Conservation (phyloP, 306 rosid species). For the Ormosia semicastrata region DNA sequence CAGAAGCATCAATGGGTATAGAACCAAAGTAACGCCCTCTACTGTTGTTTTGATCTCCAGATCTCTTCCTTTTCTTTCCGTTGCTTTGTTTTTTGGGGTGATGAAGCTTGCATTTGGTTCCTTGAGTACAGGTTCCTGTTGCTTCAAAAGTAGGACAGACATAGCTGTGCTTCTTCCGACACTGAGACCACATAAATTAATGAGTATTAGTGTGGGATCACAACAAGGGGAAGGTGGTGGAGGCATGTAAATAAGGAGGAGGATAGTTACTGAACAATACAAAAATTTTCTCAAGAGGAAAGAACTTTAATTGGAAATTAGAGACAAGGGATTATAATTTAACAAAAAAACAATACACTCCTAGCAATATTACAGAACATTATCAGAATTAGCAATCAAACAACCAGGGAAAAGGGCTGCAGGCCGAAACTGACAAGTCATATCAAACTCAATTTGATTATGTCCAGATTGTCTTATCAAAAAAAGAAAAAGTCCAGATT, state of each 20-base stretch:
- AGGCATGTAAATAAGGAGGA: background rate
- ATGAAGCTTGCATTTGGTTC: constrained; percentile 82
- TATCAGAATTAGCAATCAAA: background rate
- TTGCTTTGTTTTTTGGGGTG: constrained; percentile 65
- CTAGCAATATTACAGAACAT: background rate
- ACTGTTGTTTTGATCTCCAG: constrained; percentile 43
- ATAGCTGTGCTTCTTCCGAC: constrained; percentile 96
- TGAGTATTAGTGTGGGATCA: constrained; percentile 29
- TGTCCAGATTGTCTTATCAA: background rate
- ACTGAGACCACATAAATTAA: constrained; percentile 50
- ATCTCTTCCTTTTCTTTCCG: constrained; percentile 78
- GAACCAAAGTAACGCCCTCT: constrained; percentile 76
- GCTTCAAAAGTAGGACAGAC: constrained; percentile 81
- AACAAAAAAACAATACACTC: background rate
- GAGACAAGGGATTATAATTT: background rate
- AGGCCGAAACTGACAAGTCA: background rate
- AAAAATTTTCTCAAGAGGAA: background rate
- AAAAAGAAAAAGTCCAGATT: background rate
- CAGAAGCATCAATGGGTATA: constrained; percentile 28
- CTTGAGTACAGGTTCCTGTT: constrained; percentile 70
- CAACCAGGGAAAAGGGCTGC: background rate
- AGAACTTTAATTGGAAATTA: background rate
- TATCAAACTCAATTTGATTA: background rate
- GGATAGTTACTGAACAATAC: background rate
- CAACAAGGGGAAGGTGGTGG: background rate